Evolutionary conservation across 2,329 filamentous ascomycete species (phyloP), one percentile per base, ranked within the genome.

Genomic region (Fusarium luffae): DNA sequence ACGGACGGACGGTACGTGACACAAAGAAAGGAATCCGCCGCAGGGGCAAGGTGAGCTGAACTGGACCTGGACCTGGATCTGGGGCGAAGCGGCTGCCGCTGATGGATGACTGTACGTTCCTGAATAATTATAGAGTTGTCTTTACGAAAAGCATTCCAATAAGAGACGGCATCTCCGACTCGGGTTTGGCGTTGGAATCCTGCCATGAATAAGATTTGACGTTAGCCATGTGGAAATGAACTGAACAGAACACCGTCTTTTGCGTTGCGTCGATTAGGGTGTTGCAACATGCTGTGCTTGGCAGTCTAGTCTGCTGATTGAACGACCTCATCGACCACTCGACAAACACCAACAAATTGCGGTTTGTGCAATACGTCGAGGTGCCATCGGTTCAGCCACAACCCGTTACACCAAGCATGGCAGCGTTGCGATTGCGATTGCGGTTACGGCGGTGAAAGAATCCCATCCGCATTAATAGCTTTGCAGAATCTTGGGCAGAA

Each of bases 401-500:
- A 44, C 25, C 48, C 47, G 57, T 65, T 58, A 40, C 47, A 68
- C 44, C 44, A 37, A 37, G 34, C 34, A 30, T 27, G 42, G 52
- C 63, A 55, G 59, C 34, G 60, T 62, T 70, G 66, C 30, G 56
- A 54, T 54, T 65, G 60, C 54, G 43, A 32, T 44, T 37, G 41
- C 27, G 30, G 56, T 61, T 70, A 66, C 54, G 50, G 71, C 71
- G 71, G 71, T 46, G 61, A 62, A 51, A 46, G 58, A 49, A 52
- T 65, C 23, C 30, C 42, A 51, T 54, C 65, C 52, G 21, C 52
- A 69, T 69, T 56, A 52, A 71, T 71, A 55, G 52, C 66, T 69
- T 63, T 69, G 67, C 67, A 55, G 63, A 59, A 50, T 63, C 67
- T 69, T 56, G 57, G 63, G 68, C 48, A 70, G 63, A 59, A 37